A percentile compares a stretch with the other conserved stretches of the same genome.
These are phyloP conservation scores for Ilex aquifolium DNA, from an alignment of 257 asterid genomes.

Conservation along the genomic window DNA sequence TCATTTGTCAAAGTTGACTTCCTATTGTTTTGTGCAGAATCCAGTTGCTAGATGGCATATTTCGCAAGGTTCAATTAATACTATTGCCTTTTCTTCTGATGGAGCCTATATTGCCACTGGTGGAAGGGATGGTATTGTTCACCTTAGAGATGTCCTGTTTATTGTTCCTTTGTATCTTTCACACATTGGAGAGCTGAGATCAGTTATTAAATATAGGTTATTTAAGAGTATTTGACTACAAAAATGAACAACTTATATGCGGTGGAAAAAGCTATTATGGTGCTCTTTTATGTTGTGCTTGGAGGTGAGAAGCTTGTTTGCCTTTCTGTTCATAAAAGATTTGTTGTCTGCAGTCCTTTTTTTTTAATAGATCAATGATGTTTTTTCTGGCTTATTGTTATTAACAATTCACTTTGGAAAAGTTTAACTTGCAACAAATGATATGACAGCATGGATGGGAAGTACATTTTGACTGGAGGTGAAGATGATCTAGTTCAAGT, in stretches of 20 bases:
- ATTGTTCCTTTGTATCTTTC: neutral
- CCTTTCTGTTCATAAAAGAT: too few relatives aligned
- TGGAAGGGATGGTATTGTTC: constrained; percentile 79
- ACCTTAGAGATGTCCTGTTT: constrained; percentile 6
- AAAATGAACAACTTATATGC: constrained; percentile 74
- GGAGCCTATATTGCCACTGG: constrained; percentile 81
- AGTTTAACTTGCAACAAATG: constrained; percentile 29
- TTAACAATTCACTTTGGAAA: constrained; percentile 14
- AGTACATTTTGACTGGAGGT: constrained; percentile 96
- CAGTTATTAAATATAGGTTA: constrained; percentile 50
- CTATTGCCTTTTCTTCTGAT: constrained; percentile 68
- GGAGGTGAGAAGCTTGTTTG: constrained; percentile 53
- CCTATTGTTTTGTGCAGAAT: constrained; percentile 50
- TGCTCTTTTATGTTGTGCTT: constrained; percentile 92
- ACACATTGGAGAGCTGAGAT: constrained; percentile 15
- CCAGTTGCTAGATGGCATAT: constrained; percentile 98
- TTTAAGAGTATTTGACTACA: constrained; percentile 90
- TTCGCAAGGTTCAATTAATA: constrained; percentile 90
- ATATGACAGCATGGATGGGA: constrained; percentile 87
- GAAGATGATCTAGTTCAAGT: constrained; percentile 99
- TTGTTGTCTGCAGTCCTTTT: too few relatives aligned
- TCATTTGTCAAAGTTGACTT: neutral
- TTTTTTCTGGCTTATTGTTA: neutral
- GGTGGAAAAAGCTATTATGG: constrained; percentile 99
- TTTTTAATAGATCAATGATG: too few relatives aligned